These are phyloP conservation scores for Oehlia diaphana DNA, from an alignment of 192 early-diverging fungal species.

Conservation along the genomic window DNA sequence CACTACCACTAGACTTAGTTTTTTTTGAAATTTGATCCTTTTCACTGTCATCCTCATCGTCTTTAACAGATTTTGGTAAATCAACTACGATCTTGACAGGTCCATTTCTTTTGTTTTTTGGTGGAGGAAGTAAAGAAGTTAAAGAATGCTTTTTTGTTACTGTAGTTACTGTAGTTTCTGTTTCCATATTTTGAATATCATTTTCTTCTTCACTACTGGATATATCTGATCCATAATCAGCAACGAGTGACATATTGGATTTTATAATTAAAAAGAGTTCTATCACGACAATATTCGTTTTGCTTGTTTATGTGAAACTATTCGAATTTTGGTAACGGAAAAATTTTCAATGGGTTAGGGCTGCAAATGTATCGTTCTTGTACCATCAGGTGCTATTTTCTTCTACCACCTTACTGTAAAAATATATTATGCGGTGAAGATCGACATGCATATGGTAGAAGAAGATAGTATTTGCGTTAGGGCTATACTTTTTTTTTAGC, in stretches of 20 bases:
- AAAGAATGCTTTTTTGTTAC: not conserved
- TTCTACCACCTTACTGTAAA: no score
- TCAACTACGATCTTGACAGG: constrained; percentile 28
- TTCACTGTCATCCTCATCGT: not conserved
- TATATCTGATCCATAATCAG: constrained; percentile 24
- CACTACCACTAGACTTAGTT: not conserved
- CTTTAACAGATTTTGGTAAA: not conserved
- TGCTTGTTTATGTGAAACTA: no score
- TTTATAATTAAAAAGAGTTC: no score
- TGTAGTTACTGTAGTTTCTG: not conserved
- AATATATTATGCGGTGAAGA: no score
- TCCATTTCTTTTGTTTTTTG: constrained; percentile 17
- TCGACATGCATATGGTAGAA: no score
- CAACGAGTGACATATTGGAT: constrained; percentile 26
- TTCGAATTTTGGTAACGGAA: no score
- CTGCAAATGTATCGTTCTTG: no score
- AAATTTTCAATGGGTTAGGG: no score
- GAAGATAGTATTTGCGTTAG: no score
- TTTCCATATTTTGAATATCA: not conserved
- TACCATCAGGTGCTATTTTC: no score
- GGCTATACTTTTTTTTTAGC: no score
- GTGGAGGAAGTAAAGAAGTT: not conserved
- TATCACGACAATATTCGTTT: no score
- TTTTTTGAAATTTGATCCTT: constrained; percentile 8
- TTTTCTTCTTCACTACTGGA: constrained; percentile 4